Percentiles rank a stretch among this genome's conserved stretches.
phyloP scores from a whole-genome alignment of 1,284 basidiomycete genomes.

The Coniferiporia weirii region DNA sequence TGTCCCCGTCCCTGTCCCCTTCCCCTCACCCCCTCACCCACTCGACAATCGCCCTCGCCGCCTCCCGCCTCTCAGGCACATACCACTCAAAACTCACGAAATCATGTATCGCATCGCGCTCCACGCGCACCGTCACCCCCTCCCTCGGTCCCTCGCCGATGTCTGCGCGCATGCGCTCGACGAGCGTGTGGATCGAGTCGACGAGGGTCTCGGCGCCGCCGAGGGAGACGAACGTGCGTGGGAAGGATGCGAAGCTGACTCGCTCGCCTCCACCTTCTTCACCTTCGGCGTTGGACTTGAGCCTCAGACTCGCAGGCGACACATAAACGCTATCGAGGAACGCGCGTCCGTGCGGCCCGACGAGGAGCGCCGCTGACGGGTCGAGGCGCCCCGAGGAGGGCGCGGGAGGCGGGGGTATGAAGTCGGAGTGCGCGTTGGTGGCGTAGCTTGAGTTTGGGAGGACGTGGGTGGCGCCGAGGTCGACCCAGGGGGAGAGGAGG shows the following conservation, averaged over 20 bases:
- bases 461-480: slow-evolving; percentile 38
- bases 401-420: neutral
- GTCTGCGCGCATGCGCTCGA: slow-evolving; percentile 34
- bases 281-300: too few relatives aligned
- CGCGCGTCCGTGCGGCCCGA: slow-evolving; percentile 32
- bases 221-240: slow-evolving; percentile 47
- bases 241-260: slow-evolving; percentile 47
- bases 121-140: slow-evolving; percentile 16
- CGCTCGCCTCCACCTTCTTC: slow-evolving; percentile 21
- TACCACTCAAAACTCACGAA: slow-evolving; percentile 12
- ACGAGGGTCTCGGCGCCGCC: slow-evolving; percentile 50
- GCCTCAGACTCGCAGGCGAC: slow-evolving; percentile 41
- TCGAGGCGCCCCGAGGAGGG: neutral
- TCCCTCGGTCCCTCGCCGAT: slow-evolving; percentile 15
- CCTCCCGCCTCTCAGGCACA: slow-evolving; percentile 13
- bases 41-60: neutral
- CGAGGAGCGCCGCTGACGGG: neutral
- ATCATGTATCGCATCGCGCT: slow-evolving; percentile 23
- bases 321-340: slow-evolving; percentile 45
- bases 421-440: slow-evolving; percentile 22
- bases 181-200: slow-evolving; percentile 43
- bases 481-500: slow-evolving; percentile 54
- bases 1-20: too few relatives aligned
- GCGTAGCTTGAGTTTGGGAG: slow-evolving; percentile 28
- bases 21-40: too few relatives aligned